Percentiles rank a stretch among this genome's conserved stretches.
These are phyloP conservation scores for Bipolaris oryzae DNA, from an alignment of 2,329 filamentous ascomycete genomes.

Conservation along the genomic window DNA sequence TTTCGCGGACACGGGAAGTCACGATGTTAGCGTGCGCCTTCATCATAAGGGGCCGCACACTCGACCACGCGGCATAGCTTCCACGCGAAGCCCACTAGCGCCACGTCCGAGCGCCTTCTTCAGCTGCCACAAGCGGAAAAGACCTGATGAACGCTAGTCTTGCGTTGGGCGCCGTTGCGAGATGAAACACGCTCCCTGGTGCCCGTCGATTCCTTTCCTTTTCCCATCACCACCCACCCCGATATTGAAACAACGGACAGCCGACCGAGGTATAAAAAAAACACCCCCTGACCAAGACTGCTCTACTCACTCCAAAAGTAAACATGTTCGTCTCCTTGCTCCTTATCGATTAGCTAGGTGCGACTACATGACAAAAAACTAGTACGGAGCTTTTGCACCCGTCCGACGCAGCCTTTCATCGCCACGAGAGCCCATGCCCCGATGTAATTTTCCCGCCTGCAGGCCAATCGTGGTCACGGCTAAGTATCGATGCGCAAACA, in stretches of 20 bases:
- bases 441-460: not conserved
- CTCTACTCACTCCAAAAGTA: not conserved
- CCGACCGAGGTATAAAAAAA: not conserved
- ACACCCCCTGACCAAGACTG: too few species aligned
- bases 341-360: not conserved
- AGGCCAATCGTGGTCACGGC: not conserved
- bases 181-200: slow-evolving; percentile 8
- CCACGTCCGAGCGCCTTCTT: not conserved
- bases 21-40: slow-evolving; percentile 10
- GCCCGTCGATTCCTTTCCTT: not conserved
- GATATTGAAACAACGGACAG: not conserved
- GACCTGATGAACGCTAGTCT: slow-evolving; percentile 5
- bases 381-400: too few species aligned
- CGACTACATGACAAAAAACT: too few species aligned
- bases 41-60: not conserved
- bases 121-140: slow-evolving; percentile 9
- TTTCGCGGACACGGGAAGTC: slow-evolving; percentile 18
- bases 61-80: slow-evolving; percentile 30
- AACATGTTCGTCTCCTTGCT: not conserved
- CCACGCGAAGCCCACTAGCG: slow-evolving; percentile 18
- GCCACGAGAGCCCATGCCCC: not conserved
- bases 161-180: slow-evolving; percentile 8
- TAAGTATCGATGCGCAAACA: slow-evolving; percentile 11
- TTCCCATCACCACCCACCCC: not conserved
- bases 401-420: not conserved